Percentiles rank a stretch among this genome's conserved stretches.
Evolutionary conservation across 768 basidiomycete genomes (phyloP).

Genomic region (Tulasnella sp.): DNA sequence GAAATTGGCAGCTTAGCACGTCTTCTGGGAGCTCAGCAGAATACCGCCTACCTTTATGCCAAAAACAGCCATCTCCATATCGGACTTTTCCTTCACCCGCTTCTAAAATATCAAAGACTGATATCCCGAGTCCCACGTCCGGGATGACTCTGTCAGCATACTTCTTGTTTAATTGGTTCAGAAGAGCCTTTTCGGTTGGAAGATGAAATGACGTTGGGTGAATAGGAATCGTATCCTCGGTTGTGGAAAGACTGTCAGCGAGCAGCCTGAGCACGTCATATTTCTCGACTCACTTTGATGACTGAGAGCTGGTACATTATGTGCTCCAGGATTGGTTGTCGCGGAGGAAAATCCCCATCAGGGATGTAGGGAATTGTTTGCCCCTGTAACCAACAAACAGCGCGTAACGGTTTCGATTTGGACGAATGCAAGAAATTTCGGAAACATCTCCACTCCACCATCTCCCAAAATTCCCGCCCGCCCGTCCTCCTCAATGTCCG

Average conservation of each 20-base stretch:
- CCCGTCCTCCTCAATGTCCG: neutral
- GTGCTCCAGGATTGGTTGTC: neutral
- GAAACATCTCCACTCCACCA: slow-evolving; percentile 7
- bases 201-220: slow-evolving; percentile 80
- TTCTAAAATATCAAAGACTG: slow-evolving; percentile 80
- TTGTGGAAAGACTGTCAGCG: too few species aligned
- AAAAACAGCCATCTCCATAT: slow-evolving; percentile 91
- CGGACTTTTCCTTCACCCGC: slow-evolving; percentile 89
- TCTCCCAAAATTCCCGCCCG: neutral
- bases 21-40: neutral
- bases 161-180: slow-evolving; percentile 86
- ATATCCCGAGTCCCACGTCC: slow-evolving; percentile 87
- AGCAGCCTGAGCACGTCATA: neutral
- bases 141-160: slow-evolving; percentile 90
- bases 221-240: slow-evolving; percentile 86
- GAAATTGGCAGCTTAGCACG: neutral
- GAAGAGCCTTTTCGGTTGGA: slow-evolving; percentile 73
- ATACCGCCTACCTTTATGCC: slow-evolving; percentile 75
- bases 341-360: slow-evolving; percentile 5
- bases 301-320: slow-evolving; percentile 42
- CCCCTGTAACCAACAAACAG: slow-evolving; percentile 11
- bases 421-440: slow-evolving; percentile 19
- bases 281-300: slow-evolving; percentile 36
- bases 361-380: neutral
- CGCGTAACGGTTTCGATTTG: slow-evolving; percentile 24